Evolutionary conservation across 768 basidiomycete species (phyloP).

Genomic region (Holtermannia corniformis): DNA sequence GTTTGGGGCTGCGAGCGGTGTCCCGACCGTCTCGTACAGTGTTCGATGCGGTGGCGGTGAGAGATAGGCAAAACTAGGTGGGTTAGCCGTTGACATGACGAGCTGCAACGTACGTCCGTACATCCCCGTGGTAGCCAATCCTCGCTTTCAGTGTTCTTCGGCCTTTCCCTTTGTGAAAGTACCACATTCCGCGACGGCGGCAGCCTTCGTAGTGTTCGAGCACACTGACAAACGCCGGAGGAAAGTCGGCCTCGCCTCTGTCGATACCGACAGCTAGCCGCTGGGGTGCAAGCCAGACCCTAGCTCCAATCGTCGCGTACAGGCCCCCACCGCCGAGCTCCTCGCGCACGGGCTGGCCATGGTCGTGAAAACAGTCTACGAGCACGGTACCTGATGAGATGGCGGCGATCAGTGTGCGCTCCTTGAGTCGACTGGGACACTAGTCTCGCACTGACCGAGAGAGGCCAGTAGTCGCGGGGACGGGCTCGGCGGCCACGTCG

Average conservation of each 20-base stretch:
- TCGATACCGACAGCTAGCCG: conserved; percentile 18
- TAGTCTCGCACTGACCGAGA: too few relatives aligned
- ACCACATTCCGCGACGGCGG: conserved; percentile 18
- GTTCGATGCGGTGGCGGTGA: background rate
- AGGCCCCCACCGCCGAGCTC: conserved; percentile 29
- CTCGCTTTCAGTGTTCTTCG: conserved; percentile 21
- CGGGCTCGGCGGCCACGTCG: too few relatives aligned
- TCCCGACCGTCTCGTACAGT: background rate
- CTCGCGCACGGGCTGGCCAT: conserved; percentile 1
- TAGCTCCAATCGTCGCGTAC: conserved; percentile 29
- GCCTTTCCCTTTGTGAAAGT: conserved; percentile 14
- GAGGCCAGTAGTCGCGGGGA: too few relatives aligned
- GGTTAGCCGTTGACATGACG: too few relatives aligned
- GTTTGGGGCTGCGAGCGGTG: background rate
- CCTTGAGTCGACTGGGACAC: background rate
- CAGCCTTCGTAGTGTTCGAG: conserved; percentile 10
- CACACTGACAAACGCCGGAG: conserved; percentile 9
- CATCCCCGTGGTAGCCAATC: conserved; percentile 29
- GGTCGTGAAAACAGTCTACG: background rate
- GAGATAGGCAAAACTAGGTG: background rate
- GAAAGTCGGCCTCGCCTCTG: conserved; percentile 12
- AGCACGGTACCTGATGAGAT: background rate
- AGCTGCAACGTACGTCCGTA: conserved; percentile 19
- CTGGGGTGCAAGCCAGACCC: conserved; percentile 21
- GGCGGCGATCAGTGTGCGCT: background rate